Evolutionary conservation across 163 green algal genomes (phyloP).

Genomic region (Trebouxia gelatinosa): DNA sequence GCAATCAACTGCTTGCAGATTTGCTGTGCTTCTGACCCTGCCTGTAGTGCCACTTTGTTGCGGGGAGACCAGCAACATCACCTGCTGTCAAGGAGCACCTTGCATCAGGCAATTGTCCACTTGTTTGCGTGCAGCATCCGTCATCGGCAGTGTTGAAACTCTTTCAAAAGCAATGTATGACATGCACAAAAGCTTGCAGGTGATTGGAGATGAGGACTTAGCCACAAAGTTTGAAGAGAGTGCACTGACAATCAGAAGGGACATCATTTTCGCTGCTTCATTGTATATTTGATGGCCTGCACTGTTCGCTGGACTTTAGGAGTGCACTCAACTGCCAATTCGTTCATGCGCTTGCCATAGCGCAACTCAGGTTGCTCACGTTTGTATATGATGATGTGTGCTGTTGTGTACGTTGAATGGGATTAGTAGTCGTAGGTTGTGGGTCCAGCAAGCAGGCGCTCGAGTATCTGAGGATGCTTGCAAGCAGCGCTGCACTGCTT

Average conservation of each 20-base stretch:
- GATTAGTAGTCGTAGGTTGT: too few relatives aligned
- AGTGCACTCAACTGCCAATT: too few relatives aligned
- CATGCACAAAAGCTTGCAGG: slow-evolving; percentile 47
- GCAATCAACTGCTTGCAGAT: neutral
- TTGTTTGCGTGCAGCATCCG: neutral
- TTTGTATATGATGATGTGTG: too few relatives aligned
- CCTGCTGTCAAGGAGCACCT: neutral
- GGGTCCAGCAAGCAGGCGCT: too few relatives aligned
- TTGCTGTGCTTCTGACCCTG: too few relatives aligned
- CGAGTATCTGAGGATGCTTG: too few relatives aligned
- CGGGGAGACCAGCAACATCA: neutral
- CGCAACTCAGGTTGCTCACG: too few relatives aligned
- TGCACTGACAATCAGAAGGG: slow-evolving; percentile 77
- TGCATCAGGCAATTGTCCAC: neutral
- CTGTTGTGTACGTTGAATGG: too few relatives aligned
- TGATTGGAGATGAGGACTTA: slow-evolving; percentile 81
- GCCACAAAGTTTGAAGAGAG: slow-evolving; percentile 73
- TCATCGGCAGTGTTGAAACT: neutral
- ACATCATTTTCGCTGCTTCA: slow-evolving; percentile 94
- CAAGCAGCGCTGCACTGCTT: too few relatives aligned
- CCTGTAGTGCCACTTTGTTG: neutral
- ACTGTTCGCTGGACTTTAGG: too few relatives aligned
- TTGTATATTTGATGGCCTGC: slow-evolving; percentile 80
- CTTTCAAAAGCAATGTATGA: neutral
- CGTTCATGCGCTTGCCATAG: too few relatives aligned